Conservation (phyloP, 2,329 filamentous ascomycete species). For the Ophiosphaerella korrae region DNA sequence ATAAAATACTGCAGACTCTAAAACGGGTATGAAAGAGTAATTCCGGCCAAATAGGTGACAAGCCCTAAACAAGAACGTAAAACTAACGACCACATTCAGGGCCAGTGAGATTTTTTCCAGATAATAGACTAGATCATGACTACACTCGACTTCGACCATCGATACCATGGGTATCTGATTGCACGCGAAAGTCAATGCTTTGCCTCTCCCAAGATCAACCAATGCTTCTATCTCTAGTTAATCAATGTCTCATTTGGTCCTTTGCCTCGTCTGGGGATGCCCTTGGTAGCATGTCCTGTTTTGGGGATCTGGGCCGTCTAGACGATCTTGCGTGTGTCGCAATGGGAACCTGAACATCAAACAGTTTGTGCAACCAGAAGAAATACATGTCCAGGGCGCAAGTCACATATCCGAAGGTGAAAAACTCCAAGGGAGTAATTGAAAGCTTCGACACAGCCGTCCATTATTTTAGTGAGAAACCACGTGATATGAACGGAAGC, state of each 20-base stretch:
- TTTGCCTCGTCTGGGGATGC: too few relatives aligned
- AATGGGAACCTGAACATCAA: conserved; percentile 6
- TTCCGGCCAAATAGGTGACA: not conserved
- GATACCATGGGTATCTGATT: too few relatives aligned
- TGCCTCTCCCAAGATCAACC: too few relatives aligned
- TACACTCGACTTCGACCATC: too few relatives aligned
- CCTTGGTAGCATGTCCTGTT: too few relatives aligned
- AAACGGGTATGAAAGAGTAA: not conserved
- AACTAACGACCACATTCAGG: too few relatives aligned
- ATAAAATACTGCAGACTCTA: not conserved
- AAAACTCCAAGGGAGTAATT: conserved; percentile 12
- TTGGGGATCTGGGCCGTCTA: too few relatives aligned
- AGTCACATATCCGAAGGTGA: conserved; percentile 11
- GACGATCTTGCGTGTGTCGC: not conserved
- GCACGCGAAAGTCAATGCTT: too few relatives aligned
- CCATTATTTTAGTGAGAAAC: conserved; percentile 10
- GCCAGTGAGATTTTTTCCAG: too few relatives aligned
- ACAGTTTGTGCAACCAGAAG: conserved; percentile 18
- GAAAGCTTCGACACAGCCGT: conserved; percentile 4
- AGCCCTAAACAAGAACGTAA: not conserved
- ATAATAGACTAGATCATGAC: too few relatives aligned
- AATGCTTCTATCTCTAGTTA: too few relatives aligned
- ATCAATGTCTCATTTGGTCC: not conserved
- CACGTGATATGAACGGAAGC: conserved; percentile 12
- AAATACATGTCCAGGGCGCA: conserved; percentile 5